Base-by-base conservation (phyloP, 2,329 filamentous ascomycete genomes). In the Exophiala calicioides region DNA sequence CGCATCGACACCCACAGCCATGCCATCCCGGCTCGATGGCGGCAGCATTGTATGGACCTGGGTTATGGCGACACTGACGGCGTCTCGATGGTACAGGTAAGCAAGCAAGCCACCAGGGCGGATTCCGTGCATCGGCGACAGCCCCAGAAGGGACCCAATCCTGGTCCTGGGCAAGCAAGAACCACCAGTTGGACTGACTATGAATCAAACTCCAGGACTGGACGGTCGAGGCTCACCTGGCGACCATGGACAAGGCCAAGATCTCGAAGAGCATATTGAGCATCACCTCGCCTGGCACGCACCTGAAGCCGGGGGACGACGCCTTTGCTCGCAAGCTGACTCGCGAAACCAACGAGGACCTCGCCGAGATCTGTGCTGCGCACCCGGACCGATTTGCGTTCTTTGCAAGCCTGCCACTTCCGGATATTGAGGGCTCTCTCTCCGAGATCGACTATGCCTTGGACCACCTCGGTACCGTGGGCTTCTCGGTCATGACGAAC, bases 391-490 rank as follows among this genome's bases (percentile, higher is more conserved):
- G 65, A 4, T 75, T 80, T 44, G 72, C 72, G 1, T 78, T 71
- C 59, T 80, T 76, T 59, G 78, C 77, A 0, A 70, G 71, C 2
- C 63, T 80, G 2, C 77, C 78, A 0, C 59, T 80, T 0, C 77
- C 78, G 0, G 69, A 77, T 52, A 65, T 79, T 0, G 53, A 67
- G 1, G 69, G 68, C 2, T 65, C 70, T 3, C 57, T 80, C 3
- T 52, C 55, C 2, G 78, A 81, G 52, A 75, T 80, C 19, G 66
- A 69, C 1, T 58, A 60, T 3, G 68, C 66, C 3, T 60, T 72
- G 1, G 59, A 62, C 5, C 29, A 13, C 4, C 50, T 69, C 9
- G 67, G 69, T 3, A 73, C 71, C 0, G 73, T 77, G 47, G 77
- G 78, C 1, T 71, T 79, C 33, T 68, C 67, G 1, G 53, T 80